Evolutionary conservation across 2,329 filamentous ascomycete genomes (phyloP), one percentile per base, ranked within the genome.

Genomic region (Diaporthe destruens): DNA sequence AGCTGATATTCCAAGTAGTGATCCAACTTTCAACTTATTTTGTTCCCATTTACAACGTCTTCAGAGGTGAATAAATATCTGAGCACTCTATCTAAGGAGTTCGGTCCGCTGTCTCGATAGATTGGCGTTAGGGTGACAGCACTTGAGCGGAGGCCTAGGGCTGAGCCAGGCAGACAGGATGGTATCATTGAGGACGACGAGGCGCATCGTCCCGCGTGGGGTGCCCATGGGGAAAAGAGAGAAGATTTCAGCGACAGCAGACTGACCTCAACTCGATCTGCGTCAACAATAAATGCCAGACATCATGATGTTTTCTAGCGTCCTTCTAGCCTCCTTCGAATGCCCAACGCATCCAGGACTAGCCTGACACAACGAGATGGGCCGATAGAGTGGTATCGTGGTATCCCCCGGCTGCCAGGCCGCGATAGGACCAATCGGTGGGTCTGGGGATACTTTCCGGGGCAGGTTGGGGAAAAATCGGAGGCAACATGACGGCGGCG

Each of bases 391-490:
- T 66, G 23, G 44, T n/a, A 25, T 6, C 34, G 1, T 8, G 4
- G 12, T 14, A 16, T 25, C 47, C 47, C n/a, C 61, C 36, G 25
- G 20, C 29, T 29, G 44, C 49, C 61, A 51, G 25, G 20, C 29
- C 44, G 44, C 49, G 61, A 65, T 39, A 51, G 61, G 44, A 65
- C 29, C 61, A 51, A 51, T 29, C 9, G 49, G 61, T 65, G 61
- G 61, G 61, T 53, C 47, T 66, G 61, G 61, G 61, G 61, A 51
- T 65, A 7, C 44, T 51, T 53, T 36, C 61, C 32, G 61, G 61
- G 61, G 61, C 61, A 66, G 61, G 39, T 39, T 66, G 61, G 61
- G 61, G 61, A 66, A 66, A 66, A 66, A n/a, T 34, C 47, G 61
- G 61, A 66, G 61, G 47, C 42, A 49, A 51, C 25, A 29, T 65